A percentile compares a stretch with the other conserved stretches of the same genome.
These are phyloP conservation scores for Aspergillus sp. DNA, from an alignment of 2,329 filamentous ascomycete genomes.

Conservation along the genomic window DNA sequence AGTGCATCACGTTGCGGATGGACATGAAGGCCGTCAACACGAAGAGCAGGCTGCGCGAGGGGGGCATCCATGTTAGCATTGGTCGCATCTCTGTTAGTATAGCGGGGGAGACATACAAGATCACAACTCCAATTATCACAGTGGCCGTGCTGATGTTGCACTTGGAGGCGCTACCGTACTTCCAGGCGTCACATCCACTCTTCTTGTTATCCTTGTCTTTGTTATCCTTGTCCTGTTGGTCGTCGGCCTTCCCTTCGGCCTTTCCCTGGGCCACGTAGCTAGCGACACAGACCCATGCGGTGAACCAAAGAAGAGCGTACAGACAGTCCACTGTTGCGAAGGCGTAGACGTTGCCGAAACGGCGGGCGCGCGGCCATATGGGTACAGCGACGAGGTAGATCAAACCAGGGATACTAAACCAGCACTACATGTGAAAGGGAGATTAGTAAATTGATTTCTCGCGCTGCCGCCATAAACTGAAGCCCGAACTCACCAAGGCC, in stretches of 20 bases:
- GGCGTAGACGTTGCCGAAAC: constrained; percentile 61
- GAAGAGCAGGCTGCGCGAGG: constrained; percentile 51
- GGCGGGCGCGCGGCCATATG: constrained; percentile 58
- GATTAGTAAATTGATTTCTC: neutral
- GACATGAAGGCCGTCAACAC: constrained; percentile 53
- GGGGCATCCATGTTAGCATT: constrained; percentile 2
- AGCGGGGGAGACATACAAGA: constrained; percentile 49
- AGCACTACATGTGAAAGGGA: constrained; percentile 48
- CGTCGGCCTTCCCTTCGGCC: constrained; percentile 42
- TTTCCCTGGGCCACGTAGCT: constrained; percentile 58
- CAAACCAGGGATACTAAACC: constrained; percentile 57
- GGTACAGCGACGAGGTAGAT: constrained; percentile 61
- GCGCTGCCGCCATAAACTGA: neutral
- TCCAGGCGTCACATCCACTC: constrained; percentile 54
- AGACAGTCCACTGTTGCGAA: constrained; percentile 57
- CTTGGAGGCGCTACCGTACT: constrained; percentile 54
- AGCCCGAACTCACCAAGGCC: constrained; percentile 52
- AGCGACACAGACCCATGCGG: constrained; percentile 56
- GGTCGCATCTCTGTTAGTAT: neutral
- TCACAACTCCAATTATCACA: constrained; percentile 56
- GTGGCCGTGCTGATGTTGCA: constrained; percentile 58
- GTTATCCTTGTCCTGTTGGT: constrained; percentile 31
- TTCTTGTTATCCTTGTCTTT: constrained; percentile 38
- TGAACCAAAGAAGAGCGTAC: constrained; percentile 59
- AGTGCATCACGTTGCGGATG: constrained; percentile 55